A percentile compares a stretch with the other conserved stretches of the same genome.
phyloP scores from a whole-genome alignment of 140 eudicot genomes.

The Oenanthe javanica region DNA sequence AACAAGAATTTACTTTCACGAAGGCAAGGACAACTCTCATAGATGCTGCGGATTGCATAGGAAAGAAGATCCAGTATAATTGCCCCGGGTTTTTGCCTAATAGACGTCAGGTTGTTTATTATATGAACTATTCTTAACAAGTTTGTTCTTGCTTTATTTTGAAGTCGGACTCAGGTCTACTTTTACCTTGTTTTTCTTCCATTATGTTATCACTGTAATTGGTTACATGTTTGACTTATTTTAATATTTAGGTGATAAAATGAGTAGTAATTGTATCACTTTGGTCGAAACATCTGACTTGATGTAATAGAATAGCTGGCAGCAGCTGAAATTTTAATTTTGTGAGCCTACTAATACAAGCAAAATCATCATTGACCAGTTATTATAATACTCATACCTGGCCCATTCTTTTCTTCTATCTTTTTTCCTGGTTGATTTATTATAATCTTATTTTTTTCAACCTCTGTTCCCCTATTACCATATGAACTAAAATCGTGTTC shows the following conservation, averaged over 20 bases:
- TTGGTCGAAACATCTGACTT: neutral
- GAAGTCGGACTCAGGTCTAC: neutral
- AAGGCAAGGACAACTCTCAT: constrained; percentile 72
- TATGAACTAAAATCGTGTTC: neutral
- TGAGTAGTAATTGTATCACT: neutral
- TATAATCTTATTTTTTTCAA: neutral
- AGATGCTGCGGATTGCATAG: constrained; percentile 80
- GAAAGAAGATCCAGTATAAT: constrained; percentile 72
- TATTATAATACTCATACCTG: neutral
- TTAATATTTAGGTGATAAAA: neutral
- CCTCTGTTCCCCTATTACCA: neutral
- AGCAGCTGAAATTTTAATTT: neutral
- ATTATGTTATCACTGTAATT: neutral
- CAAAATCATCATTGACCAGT: neutral
- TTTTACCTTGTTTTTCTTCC: neutral
- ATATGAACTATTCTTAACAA: neutral
- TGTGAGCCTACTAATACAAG: neutral
- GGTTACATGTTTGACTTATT: neutral
- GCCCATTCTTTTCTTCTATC: neutral
- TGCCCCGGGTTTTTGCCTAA: constrained; percentile 90
- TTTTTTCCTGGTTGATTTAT: neutral
- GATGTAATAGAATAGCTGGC: neutral
- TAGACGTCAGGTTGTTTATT: constrained; percentile 70
- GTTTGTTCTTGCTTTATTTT: neutral
- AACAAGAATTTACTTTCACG: constrained; percentile 70